A percentile compares a stretch with the other conserved stretches of the same genome.
These are phyloP conservation scores for Mycena belliarum DNA, from an alignment of 768 basidiomycete species.

Conservation along the genomic window DNA sequence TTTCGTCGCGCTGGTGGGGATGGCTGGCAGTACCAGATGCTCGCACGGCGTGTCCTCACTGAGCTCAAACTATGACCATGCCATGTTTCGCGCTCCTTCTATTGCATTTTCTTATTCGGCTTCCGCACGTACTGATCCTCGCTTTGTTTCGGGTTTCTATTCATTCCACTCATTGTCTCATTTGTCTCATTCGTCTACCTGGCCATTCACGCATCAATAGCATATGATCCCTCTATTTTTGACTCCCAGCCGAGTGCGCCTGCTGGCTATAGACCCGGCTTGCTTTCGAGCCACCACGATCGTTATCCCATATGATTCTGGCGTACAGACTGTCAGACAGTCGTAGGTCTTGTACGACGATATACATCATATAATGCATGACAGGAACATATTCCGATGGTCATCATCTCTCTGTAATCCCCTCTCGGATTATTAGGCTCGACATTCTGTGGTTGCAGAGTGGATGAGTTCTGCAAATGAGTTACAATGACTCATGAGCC, in stretches of 20 bases:
- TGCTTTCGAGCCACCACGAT: not conserved
- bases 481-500: too few species aligned
- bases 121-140: conserved; percentile 1
- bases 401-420: too few species aligned
- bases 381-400: not conserved
- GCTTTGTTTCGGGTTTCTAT: not conserved
- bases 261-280: not conserved
- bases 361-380: not conserved
- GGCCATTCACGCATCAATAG: conserved; percentile 7
- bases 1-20: conserved; percentile 90
- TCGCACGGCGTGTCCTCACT: conserved; percentile 84
- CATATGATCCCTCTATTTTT: conserved; percentile 12
- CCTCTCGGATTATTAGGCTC: too few species aligned
- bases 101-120: not conserved
- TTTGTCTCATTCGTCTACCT: not conserved
- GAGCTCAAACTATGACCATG: conserved; percentile 75
- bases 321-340: not conserved
- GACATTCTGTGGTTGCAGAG: too few species aligned
- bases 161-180: not conserved
- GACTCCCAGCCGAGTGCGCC: not conserved
- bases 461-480: too few species aligned
- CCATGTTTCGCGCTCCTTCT: not conserved
- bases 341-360: not conserved
- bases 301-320: conserved; percentile 4
- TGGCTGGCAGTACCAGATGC: conserved; percentile 97